phyloP scores from a whole-genome alignment of 2,329 filamentous ascomycete genomes.

The Fusarium sp. region DNA sequence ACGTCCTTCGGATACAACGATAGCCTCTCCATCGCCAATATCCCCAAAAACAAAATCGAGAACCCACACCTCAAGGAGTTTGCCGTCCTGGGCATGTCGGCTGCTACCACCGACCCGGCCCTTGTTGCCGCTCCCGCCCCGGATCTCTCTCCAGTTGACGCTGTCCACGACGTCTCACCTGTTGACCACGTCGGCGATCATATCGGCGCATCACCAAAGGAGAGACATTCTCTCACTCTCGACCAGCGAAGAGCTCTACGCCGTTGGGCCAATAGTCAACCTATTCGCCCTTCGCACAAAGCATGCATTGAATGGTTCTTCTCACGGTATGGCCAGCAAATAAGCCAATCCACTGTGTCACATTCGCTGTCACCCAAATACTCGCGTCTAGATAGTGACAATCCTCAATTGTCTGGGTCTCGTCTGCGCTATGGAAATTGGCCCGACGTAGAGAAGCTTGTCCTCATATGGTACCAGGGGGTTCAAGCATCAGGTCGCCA shows the following conservation, averaged over 20 bases:
- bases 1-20: slow-evolving; percentile 58
- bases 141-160: slow-evolving; percentile 48
- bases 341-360: slow-evolving; percentile 73
- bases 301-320: slow-evolving; percentile 75
- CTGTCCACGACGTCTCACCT: slow-evolving; percentile 37
- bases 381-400: slow-evolving; percentile 70
- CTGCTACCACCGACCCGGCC: slow-evolving; percentile 57
- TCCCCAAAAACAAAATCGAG: slow-evolving; percentile 51
- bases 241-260: slow-evolving; percentile 72
- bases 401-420: slow-evolving; percentile 71
- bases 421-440: slow-evolving; percentile 74
- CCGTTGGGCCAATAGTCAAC: slow-evolving; percentile 70
- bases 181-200: slow-evolving; percentile 29
- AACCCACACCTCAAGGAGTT: slow-evolving; percentile 51
- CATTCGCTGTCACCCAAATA: slow-evolving; percentile 74
- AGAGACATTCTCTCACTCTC: slow-evolving; percentile 72
- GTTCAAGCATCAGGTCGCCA: slow-evolving; percentile 66
- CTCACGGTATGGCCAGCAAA: slow-evolving; percentile 69
- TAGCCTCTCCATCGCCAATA: slow-evolving; percentile 50
- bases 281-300: slow-evolving; percentile 70
- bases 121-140: slow-evolving; percentile 52
- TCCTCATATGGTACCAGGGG: slow-evolving; percentile 68
- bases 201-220: slow-evolving; percentile 52
- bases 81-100: slow-evolving; percentile 53
- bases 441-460: slow-evolving; percentile 72